Evolutionary conservation across 768 basidiomycete genomes (phyloP).

Genomic region (Cyathus striatus): DNA sequence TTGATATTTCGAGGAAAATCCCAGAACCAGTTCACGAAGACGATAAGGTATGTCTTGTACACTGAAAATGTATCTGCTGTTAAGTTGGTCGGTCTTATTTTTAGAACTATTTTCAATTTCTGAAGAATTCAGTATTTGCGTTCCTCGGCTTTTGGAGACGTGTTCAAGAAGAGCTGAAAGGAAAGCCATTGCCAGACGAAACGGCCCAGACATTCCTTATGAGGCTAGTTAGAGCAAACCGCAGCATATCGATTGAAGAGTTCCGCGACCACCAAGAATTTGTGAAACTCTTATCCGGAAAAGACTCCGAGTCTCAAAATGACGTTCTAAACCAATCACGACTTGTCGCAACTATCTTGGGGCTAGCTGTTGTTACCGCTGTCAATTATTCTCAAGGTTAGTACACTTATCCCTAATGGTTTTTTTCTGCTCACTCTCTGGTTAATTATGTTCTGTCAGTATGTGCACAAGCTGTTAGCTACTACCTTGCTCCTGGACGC

Average conservation of each 20-base stretch:
- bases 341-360: constrained; percentile 2
- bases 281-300: not conserved
- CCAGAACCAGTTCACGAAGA: not conserved
- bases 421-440: not conserved
- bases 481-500: constrained; percentile 17
- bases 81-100: too few species aligned
- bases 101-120: too few species aligned
- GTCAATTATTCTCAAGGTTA: constrained; percentile 17
- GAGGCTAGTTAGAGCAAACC: too few species aligned
- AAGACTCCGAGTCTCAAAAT: not conserved
- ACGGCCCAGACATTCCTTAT: too few species aligned
- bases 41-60: not conserved
- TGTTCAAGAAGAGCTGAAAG: too few species aligned
- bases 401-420: not conserved
- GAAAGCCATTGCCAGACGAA: too few species aligned
- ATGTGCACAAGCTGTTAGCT: constrained; percentile 18
- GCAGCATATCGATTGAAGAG: too few species aligned
- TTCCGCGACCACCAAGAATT: too few species aligned
- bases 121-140: too few species aligned
- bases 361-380: constrained; percentile 13
- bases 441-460: too few species aligned
- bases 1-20: constrained; percentile 6
- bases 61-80: too few species aligned
- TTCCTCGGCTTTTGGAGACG: too few species aligned
- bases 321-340: not conserved